Conservation (phyloP, 176 grass and related monocot genomes). For the Aegilops speltoides region DNA sequence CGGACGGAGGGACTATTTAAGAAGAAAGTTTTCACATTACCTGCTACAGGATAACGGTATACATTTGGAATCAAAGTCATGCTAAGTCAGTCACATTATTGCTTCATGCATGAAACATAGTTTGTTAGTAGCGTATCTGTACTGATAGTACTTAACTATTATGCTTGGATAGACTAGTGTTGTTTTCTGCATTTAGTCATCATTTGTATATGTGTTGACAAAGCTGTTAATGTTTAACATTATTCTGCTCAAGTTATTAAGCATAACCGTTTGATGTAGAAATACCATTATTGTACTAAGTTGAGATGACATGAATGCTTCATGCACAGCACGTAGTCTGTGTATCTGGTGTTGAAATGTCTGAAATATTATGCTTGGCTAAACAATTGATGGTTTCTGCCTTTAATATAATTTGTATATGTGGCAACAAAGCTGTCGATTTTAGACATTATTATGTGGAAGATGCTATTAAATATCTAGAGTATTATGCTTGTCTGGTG, state of each 20-base stretch:
- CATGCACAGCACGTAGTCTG: no score
- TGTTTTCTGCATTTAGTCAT: background rate
- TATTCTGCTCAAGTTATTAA: no score
- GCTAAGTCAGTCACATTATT: background rate
- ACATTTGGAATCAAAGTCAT: background rate
- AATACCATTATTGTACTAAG: background rate
- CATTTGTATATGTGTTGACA: background rate
- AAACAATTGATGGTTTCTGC: no score
- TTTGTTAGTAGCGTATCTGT: background rate
- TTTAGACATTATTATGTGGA: no score
- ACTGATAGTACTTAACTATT: background rate
- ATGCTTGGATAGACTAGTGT: background rate
- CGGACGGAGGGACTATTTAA: background rate
- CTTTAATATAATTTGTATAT: no score
- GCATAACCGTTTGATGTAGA: no score
- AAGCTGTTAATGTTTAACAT: background rate
- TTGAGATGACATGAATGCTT: no score
- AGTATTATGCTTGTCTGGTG: no score
- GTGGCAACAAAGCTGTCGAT: no score
- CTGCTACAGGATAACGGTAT: background rate
- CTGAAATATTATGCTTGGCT: no score
- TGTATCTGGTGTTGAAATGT: no score
- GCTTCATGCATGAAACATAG: background rate
- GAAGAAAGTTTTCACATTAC: background rate
- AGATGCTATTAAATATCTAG: no score